Evolutionary conservation across 176 grass and related monocot genomes (phyloP), one percentile per base, ranked within the genome.

Genomic region (Eragrostis curvula): DNA sequence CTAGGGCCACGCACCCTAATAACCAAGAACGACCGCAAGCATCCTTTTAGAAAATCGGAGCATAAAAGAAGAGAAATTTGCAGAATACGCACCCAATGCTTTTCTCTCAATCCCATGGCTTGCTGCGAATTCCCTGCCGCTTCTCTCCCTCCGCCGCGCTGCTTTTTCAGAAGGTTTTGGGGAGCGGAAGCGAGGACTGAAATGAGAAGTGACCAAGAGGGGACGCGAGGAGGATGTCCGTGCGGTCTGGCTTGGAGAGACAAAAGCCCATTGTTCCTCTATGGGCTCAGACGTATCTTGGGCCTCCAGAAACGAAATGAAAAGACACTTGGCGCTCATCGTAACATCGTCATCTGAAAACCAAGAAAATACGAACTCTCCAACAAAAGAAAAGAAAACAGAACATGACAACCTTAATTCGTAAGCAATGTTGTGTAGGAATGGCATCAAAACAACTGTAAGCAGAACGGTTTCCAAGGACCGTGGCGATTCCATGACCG

Each of bases 121-220:
- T 36, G 32, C 32, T 36, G 32, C 32, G 72, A 36, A n/a, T 41
- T 57, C 42, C 42, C 42, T 17, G 10, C 27, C 16, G 59, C 75
- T 46, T n/a, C 43, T 70, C 50, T 27, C 55, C 64, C 50, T 27
- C 55, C 64, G 36, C 83, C 20, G 65, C 5, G 66, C n/a, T 20
- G 27, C 42, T 70, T 71, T 24, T 28, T 14, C 14, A 30, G 3
- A 85, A 65, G 65, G 83, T 78, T 78, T 66, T 75, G 39, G 30
- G 41, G 45, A 12, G 39, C 12, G 14, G 32, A 32, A 39, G 50
- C 10, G 51, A 9, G 50, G 20, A 9, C 17, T 15, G 49, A 7
- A 8, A 15, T 9, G 64, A 21, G 16, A 2, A 18, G 49, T 51
- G 49, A 18, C 14, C 3, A 20, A 39, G 1, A 13, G 7, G 17